Evolutionary conservation across 768 basidiomycete genomes (phyloP).

Genomic region (Lactarius quietus): DNA sequence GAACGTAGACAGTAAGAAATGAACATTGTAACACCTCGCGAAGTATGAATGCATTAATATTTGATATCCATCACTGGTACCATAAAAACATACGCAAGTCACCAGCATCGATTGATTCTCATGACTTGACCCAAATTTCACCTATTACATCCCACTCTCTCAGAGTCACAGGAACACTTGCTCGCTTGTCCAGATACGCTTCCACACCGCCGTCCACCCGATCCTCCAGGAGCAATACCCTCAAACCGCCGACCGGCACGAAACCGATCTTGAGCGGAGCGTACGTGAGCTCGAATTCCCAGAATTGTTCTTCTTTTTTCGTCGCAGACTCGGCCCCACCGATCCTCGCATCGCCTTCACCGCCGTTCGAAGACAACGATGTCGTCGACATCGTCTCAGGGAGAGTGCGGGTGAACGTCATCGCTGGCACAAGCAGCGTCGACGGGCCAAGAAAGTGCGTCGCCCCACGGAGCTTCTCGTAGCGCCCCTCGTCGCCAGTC

Average conservation of each 20-base stretch:
- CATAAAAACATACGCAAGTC: not conserved
- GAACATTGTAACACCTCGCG: slow-evolving; percentile 10
- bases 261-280: slow-evolving; percentile 59
- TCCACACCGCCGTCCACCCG: slow-evolving; percentile 38
- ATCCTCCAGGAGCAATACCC: slow-evolving; percentile 64
- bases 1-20: slow-evolving; percentile 3
- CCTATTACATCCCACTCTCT: slow-evolving; percentile 71
- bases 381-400: slow-evolving; percentile 31
- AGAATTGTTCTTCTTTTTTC: slow-evolving; percentile 30
- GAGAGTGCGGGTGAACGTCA: slow-evolving; percentile 30
- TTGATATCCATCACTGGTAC: not conserved
- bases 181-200: slow-evolving; percentile 24
- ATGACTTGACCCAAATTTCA: slow-evolving; percentile 58
- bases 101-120: not conserved
- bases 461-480: slow-evolving; percentile 17
- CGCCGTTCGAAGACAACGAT: too few species aligned
- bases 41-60: slow-evolving; percentile 18
- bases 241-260: slow-evolving; percentile 60
- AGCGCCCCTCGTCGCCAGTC: slow-evolving; percentile 17
- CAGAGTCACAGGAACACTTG: slow-evolving; percentile 39
- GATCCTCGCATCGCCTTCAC: slow-evolving; percentile 25
- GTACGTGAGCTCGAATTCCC: slow-evolving; percentile 63
- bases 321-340: not conserved
- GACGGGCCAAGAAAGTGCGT: slow-evolving; percentile 47
- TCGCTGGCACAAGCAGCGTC: slow-evolving; percentile 41